Evolutionary conservation across 805 yeast species (phyloP), one percentile per base, ranked within the genome.

Genomic region (Ogataea paraovalis): DNA sequence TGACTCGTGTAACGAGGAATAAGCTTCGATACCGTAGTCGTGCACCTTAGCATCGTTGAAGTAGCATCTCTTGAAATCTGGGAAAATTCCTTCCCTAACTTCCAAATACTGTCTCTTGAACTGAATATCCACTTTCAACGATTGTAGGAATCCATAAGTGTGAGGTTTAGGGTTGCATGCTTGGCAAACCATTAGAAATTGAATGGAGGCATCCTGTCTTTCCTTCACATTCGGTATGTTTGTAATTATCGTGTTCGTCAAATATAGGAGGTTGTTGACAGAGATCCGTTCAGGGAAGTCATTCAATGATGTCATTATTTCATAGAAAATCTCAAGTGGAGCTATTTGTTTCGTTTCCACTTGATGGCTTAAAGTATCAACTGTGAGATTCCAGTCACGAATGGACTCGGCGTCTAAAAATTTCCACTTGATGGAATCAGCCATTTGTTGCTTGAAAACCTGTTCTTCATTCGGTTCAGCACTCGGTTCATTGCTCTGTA

Each of bases 1-100:
- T 51, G 85, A 85, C 62, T 91, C 96, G 43, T 81, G 78, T 7
- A 87, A 57, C 16, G 89, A 68, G 48, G 86, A 85, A 67, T 71
- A 88, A 2, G 58, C 50, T 14, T 52, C 57, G 19, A 65, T 57
- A 14, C 67, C 62, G 44, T 56, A 66, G 21, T 60, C 64, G 34
- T 62, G 51, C 13, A 52, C 49, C 48, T 58, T 61, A 2, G 67
- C 65, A 47, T 65, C 66, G 14, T 52, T 55, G 48, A 58, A 66
- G 30, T 62, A 60, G 38, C 52, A 54, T 44, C 55, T 57, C 34
- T 58, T 57, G 47, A 54, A 65, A 22, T 63, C 65, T 9, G 59
- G 60, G 49, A 55, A 67, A 44, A 69, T 39, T 2, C 62, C 66
- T 6, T 59, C 49, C 40, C 52, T 56, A 41, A 68, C 48, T 2